Evolutionary conservation across 192 early-diverging fungal species (phyloP).

Genomic region (Dissophora ornata): DNA sequence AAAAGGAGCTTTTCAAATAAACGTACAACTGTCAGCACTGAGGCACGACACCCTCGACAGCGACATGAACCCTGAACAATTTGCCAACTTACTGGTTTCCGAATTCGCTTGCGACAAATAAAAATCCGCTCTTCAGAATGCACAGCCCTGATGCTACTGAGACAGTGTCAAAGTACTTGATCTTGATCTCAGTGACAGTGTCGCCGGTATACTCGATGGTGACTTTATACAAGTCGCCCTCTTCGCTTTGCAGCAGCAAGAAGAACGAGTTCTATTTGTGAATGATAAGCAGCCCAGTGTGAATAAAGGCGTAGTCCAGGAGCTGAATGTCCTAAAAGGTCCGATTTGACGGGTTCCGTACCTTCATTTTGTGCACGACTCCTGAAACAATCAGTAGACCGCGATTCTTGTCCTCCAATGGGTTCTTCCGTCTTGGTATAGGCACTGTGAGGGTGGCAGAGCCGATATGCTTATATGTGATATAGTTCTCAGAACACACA

Average conservation of each 20-base stretch:
- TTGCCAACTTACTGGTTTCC: constrained; percentile 84
- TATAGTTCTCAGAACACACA: constrained; percentile 91
- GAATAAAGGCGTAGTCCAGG: no score
- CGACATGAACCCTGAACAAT: neutral
- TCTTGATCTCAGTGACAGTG: constrained; percentile 74
- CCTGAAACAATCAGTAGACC: constrained; percentile 83
- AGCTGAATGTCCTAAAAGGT: no score
- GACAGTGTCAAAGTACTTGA: constrained; percentile 97
- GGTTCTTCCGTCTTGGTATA: constrained; percentile 83
- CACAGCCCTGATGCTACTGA: constrained; percentile 82
- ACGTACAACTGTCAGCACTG: constrained; percentile 93
- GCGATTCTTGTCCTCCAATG: constrained; percentile 71
- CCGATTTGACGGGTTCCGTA: constrained; percentile 14
- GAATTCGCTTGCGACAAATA: constrained; percentile 93
- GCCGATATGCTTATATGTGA: constrained; percentile 88
- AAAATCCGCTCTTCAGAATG: constrained; percentile 92
- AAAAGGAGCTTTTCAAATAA: constrained; percentile 72
- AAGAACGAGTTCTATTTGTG: constrained; percentile 77
- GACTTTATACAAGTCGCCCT: constrained; percentile 95
- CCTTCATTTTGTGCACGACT: constrained; percentile 93
- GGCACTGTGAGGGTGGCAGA: constrained; percentile 71
- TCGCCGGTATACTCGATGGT: constrained; percentile 82
- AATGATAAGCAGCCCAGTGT: no score
- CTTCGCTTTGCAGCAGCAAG: constrained; percentile 89
- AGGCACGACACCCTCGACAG: constrained; percentile 74